Base-by-base conservation (phyloP, 1,139 yeast species). In the Yamadazyma atmosphaerica region DNA sequence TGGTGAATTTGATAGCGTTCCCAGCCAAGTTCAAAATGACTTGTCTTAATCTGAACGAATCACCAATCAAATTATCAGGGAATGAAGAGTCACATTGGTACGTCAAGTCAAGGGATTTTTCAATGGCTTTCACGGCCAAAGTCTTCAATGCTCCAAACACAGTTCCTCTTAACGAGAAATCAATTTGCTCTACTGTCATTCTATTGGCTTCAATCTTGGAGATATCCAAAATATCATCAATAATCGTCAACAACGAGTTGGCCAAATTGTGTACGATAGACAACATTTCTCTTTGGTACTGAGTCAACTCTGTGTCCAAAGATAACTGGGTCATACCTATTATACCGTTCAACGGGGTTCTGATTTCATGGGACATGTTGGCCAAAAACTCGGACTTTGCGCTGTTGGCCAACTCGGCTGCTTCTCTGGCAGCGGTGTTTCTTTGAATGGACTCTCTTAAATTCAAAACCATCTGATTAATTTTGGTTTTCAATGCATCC, bases 321-420 rank as follows among this genome's bases (percentile, higher is more conserved):
- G 95, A 85, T 49, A 87, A 68, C 60, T 87, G 95, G 2, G 95
- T 87, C 92, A 87, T 87, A 55, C 95, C 95, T 54, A 87, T 84
- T 37, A 87, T 87, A 68, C 96, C 96, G 59, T 87, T 87, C 77
- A 87, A 83, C 17, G 96, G 96, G 4, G 96, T 87, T 61, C 96
- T 74, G 53, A 87, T 85, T 63, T 87, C 96, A 65, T 87, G 96
- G 3, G 95, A 86, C 82, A 87, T 87, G 54, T 87, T 87, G 27
- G 95, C 95, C 64, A 87, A 73, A 58, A 87, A 87, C 60, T 87
- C 96, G 4, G 95, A 86, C 61, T 87, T 87, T n/a, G 95, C 89
- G 52, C 86, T 75, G 59, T 87, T 87, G 8, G 95, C 95, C 55
- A 86, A 72, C 56, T 87, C 95, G 32, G 96, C 96, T 27, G 95